A percentile compares a stretch with the other conserved stretches of the same genome.
Evolutionary conservation across 75 land plant genomes (phyloP).

Genomic region (Sequoiadendron giganteum): DNA sequence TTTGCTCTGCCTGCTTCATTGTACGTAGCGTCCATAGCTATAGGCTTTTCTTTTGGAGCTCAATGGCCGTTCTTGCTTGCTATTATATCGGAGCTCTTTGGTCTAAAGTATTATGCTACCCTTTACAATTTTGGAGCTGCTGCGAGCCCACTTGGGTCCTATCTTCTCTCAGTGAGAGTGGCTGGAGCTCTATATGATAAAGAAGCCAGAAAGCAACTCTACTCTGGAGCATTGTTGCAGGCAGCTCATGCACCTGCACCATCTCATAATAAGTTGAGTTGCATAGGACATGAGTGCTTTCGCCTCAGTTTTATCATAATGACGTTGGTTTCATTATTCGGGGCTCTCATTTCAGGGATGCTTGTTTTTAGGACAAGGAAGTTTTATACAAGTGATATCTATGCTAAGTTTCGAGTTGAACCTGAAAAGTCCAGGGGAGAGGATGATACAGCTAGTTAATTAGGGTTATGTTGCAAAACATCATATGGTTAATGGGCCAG

Average conservation of each 20-base stretch:
- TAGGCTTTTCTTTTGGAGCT: slow-evolving; percentile 67
- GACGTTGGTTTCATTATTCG: slow-evolving; percentile 28
- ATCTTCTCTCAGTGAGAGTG: slow-evolving; percentile 63
- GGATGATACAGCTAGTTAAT: too few relatives aligned
- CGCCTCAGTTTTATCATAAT: too few relatives aligned
- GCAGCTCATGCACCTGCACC: background rate
- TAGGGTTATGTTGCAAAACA: too few relatives aligned
- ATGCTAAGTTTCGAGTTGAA: slow-evolving; percentile 27
- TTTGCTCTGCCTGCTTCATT: slow-evolving; percentile 23
- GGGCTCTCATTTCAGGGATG: slow-evolving; percentile 32
- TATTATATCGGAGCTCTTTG: slow-evolving; percentile 28
- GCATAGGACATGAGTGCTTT: slow-evolving; percentile 20
- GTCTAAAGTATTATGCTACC: slow-evolving; percentile 33
- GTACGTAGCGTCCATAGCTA: slow-evolving; percentile 49
- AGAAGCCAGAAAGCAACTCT: background rate
- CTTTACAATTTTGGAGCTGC: slow-evolving; percentile 45
- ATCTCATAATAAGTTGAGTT: slow-evolving; percentile 19
- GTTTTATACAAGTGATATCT: slow-evolving; percentile 50
- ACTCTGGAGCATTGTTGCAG: slow-evolving; percentile 30
- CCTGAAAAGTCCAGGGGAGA: too few relatives aligned
- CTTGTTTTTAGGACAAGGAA: slow-evolving; percentile 46
- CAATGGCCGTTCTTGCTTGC: slow-evolving; percentile 54
- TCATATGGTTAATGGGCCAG: too few relatives aligned
- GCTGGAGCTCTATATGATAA: slow-evolving; percentile 9
- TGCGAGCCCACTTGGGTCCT: slow-evolving; percentile 66